Evolutionary conservation across 495 filamentous ascomycete species (phyloP), one percentile per base, ranked within the genome.

Genomic region (Lepidopterella palustris): DNA sequence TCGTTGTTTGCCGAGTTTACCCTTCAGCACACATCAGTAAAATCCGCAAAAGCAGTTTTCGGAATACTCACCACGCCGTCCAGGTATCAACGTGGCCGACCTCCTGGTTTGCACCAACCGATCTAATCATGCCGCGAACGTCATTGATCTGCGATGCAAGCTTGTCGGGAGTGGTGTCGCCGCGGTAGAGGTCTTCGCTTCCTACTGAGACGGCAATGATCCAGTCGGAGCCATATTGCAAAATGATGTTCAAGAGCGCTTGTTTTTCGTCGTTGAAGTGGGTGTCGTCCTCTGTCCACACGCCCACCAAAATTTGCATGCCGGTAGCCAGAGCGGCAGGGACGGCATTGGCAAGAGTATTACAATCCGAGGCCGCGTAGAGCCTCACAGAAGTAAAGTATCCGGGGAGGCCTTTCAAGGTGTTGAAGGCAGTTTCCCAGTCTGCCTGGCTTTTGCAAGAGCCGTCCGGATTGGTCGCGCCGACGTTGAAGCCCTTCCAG

Each of bases 111-210:
- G 60, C 63, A 26, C 68, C 71, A 20, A 63, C 29, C 6, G 40
- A 51, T 5, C 59, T 24, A 20, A 73, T 63, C 67, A 72, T 70
- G n/a, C 60, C 62, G 8, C 70, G 51, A 64, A 73, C 79, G 15
- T 79, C 73, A 63, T 74, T 67, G 64, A 82, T 81, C 71, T 81
- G 78, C 29, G 63, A 57, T 61, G 75, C 67, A 15, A 82, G 63
- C 15, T 64, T 71, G 23, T 68, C 58, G 27, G 78, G 77, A 15
- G 59, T 68, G 26, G 73, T 74, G 57, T 79, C 79, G 18, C 74
- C 65, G 57, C 79, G 78, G 77, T 82, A 82, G 13, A 82, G 68
- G 52, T 82, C 79, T 70, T 82, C 79, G 67, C 70, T 76, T 45
- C 79, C 79, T 39, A 81, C 78, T 21, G 71, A 74, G 55, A 81